phyloP scores from a whole-genome alignment of 371 early-diverging fungal genomes.

The Phascolomyces articulosus region DNA sequence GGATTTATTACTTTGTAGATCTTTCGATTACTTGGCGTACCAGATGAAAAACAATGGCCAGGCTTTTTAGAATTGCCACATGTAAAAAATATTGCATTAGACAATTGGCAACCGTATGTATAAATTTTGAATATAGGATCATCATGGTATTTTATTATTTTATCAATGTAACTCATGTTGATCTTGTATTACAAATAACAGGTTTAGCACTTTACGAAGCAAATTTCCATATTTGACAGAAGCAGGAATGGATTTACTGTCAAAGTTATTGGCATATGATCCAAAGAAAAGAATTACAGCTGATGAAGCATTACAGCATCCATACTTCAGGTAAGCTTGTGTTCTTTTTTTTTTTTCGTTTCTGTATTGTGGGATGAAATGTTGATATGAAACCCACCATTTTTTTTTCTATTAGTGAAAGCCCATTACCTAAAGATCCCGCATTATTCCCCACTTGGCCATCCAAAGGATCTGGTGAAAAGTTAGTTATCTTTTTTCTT shows the following conservation, averaged over 20 bases:
- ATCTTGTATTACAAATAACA: slow-evolving; percentile 8
- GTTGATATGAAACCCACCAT: neutral
- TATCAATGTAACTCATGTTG: neutral
- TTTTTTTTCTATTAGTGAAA: slow-evolving; percentile 56
- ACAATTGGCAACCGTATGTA: slow-evolving; percentile 28
- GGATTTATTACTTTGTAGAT: slow-evolving; percentile 42
- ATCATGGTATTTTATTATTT: too few relatives aligned
- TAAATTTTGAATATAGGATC: neutral
- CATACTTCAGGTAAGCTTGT: slow-evolving; percentile 76
- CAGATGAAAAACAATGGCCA: slow-evolving; percentile 78
- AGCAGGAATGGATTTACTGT: slow-evolving; percentile 81
- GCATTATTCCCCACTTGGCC: slow-evolving; percentile 96
- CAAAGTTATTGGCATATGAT: slow-evolving; percentile 84
- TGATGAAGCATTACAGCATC: slow-evolving; percentile 79
- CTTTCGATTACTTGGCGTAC: slow-evolving; percentile 74
- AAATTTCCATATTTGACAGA: slow-evolving; percentile 76
- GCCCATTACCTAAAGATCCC: slow-evolving; percentile 90
- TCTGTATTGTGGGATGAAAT: neutral
- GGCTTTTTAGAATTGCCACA: slow-evolving; percentile 69
- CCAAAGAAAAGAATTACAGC: slow-evolving; percentile 89
- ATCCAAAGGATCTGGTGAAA: slow-evolving; percentile 80
- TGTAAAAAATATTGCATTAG: slow-evolving; percentile 69
- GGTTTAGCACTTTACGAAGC: slow-evolving; percentile 57
- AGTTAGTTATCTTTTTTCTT: slow-evolving; percentile 25
- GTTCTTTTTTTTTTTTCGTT: neutral